Conservation (phyloP, 495 filamentous ascomycete species). For the Coniosporium apollinis region DNA sequence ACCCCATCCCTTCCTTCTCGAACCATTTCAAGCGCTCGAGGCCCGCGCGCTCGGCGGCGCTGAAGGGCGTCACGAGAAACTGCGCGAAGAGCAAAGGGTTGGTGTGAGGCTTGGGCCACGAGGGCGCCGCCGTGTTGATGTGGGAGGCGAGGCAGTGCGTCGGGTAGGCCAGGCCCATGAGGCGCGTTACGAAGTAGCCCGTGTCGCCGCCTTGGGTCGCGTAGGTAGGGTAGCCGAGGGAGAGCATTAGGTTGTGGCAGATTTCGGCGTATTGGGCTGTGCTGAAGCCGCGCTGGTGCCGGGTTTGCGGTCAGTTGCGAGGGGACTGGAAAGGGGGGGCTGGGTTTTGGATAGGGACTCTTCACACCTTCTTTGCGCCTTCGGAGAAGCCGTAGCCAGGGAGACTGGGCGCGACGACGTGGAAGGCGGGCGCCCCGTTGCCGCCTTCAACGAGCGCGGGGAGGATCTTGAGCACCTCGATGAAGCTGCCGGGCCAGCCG, state of each 20-base stretch:
- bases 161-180: slow-evolving; percentile 27
- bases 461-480: slow-evolving; percentile 7
- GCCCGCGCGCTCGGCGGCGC: slow-evolving; percentile 19
- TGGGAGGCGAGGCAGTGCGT: slow-evolving; percentile 28
- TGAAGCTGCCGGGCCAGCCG: slow-evolving; percentile 22
- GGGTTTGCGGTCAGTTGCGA: no score
- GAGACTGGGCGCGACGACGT: slow-evolving; percentile 11
- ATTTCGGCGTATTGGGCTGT: slow-evolving; percentile 28
- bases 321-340: no score
- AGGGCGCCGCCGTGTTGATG: slow-evolving; percentile 21
- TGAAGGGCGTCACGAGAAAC: slow-evolving; percentile 24
- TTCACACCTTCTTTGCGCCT: slow-evolving; percentile 6
- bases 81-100: slow-evolving; percentile 22
- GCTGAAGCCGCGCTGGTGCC: slow-evolving; percentile 29
- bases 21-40: slow-evolving; percentile 23
- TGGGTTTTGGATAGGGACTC: no score
- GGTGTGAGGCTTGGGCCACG: slow-evolving; percentile 8
- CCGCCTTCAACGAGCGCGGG: slow-evolving; percentile 6
- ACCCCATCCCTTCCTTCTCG: slow-evolving; percentile 23
- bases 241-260: slow-evolving; percentile 28
- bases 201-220: slow-evolving; percentile 36
- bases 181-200: slow-evolving; percentile 29
- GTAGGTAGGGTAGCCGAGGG: slow-evolving; percentile 24
- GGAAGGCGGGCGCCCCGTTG: slow-evolving; percentile 7
- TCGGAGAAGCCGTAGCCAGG: slow-evolving; percentile 12